phyloP scores from a whole-genome alignment of 306 rosid species.

The Rosa chinensis region DNA sequence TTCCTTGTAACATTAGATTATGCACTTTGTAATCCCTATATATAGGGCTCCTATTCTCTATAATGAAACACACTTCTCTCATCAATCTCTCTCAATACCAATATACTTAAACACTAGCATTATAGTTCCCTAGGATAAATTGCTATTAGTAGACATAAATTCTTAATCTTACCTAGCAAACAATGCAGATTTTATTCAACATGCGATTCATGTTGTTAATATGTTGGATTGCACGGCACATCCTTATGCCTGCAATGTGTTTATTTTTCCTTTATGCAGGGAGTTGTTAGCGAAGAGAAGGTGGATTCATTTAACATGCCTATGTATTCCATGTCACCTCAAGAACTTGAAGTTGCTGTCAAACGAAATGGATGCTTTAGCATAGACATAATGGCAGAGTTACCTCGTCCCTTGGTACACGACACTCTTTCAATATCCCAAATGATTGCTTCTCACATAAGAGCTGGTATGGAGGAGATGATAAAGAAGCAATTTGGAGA shows the following conservation, averaged over 20 bases:
- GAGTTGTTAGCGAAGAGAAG: constrained; percentile 4
- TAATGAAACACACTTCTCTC: no score
- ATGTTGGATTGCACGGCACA: neutral
- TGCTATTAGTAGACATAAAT: no score
- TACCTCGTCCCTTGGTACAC: neutral
- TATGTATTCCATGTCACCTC: neutral
- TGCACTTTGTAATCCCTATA: no score
- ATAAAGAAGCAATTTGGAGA: constrained; percentile 19
- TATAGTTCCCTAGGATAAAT: no score
- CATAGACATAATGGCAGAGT: neutral
- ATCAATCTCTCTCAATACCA: no score
- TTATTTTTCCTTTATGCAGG: neutral
- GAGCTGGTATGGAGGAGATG: neutral
- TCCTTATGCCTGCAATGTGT: neutral
- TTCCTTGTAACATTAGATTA: no score
- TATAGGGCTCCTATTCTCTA: no score
- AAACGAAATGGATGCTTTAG: constrained; percentile 10
- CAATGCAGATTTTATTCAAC: neutral
- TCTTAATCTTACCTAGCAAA: no score
- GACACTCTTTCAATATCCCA: neutral
- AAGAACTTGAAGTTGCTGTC: constrained; percentile 1
- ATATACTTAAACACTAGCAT: no score
- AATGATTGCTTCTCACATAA: neutral
- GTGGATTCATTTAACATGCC: constrained; percentile 4
- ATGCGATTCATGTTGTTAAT: neutral